Conservation (phyloP, 768 basidiomycete species). For the Phylloporus arenicola region DNA sequence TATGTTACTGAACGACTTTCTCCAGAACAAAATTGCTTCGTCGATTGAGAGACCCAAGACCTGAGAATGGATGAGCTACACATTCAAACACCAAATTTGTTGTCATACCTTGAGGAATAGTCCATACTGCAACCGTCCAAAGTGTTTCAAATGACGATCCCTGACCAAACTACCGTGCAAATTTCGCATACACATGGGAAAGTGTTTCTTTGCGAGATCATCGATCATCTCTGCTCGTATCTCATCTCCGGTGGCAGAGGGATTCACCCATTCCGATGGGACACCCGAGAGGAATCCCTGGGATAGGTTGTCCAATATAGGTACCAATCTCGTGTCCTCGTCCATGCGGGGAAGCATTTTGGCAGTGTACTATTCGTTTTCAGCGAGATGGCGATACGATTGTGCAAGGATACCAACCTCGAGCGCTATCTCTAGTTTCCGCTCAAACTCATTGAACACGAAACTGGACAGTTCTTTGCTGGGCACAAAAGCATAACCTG, state of each 20-base stretch:
- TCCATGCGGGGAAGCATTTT: constrained; percentile 86
- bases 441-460: constrained; percentile 81
- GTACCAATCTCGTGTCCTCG: constrained; percentile 87
- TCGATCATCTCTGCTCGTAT: constrained; percentile 96
- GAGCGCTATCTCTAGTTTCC: constrained; percentile 63
- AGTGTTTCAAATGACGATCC: constrained; percentile 88
- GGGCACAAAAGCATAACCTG: constrained; percentile 89
- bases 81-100: neutral
- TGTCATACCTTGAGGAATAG: constrained; percentile 84
- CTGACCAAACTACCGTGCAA: constrained; percentile 72
- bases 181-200: constrained; percentile 93
- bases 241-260: constrained; percentile 50
- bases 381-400: constrained; percentile 2
- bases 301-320: constrained; percentile 86
- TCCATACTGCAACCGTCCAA: constrained; percentile 85
- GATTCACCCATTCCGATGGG: constrained; percentile 70
- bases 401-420: constrained; percentile 47
- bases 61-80: constrained; percentile 36
- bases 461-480: constrained; percentile 73
- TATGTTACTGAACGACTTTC: constrained; percentile 71
- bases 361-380: constrained; percentile 61
- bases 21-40: constrained; percentile 91
- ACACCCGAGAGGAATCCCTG: constrained; percentile 92
- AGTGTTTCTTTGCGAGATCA: constrained; percentile 78
- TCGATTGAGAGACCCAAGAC: constrained; percentile 90